Percentiles rank a stretch among this genome's conserved stretches.
Conservation (phyloP, 257 asterid species). For the Nicotiana sylvestris region DNA sequence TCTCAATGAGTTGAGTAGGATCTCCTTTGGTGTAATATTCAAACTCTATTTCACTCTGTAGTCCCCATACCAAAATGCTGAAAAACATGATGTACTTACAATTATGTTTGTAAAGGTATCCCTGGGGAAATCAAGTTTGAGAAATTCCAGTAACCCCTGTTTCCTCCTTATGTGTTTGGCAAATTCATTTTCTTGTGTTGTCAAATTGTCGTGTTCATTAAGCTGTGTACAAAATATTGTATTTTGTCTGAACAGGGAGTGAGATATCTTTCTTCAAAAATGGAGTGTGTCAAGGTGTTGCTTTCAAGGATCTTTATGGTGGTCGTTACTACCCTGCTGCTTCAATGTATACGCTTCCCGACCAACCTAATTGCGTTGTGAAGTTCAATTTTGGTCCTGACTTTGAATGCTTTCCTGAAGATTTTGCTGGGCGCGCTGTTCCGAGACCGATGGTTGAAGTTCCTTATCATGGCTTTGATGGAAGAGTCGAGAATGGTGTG, state of each 20-base stretch:
- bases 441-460: constrained; percentile 95
- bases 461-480: constrained; percentile 74
- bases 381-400: constrained; percentile 98
- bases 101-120: not conserved
- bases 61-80: not conserved
- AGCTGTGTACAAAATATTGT: constrained; percentile 6
- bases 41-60: not conserved
- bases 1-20: constrained; percentile 2
- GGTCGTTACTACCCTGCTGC: constrained; percentile 97
- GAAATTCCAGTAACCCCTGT: not conserved
- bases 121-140: not conserved
- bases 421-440: constrained; percentile 59
- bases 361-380: constrained; percentile 82
- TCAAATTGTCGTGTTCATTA: not conserved
- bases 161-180: not conserved
- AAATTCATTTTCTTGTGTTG: not conserved
- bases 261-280: constrained; percentile 88
- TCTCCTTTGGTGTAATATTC: not conserved
- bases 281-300: constrained; percentile 86
- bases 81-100: not conserved
- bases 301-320: constrained; percentile 75
- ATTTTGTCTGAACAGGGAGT: constrained; percentile 61
- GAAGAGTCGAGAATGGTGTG: constrained; percentile 78
- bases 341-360: constrained; percentile 94
- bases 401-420: constrained; percentile 72